Evolutionary conservation across 805 yeast species (phyloP), one percentile per base, ranked within the genome.

Genomic region (Teunomyces tritomae): DNA sequence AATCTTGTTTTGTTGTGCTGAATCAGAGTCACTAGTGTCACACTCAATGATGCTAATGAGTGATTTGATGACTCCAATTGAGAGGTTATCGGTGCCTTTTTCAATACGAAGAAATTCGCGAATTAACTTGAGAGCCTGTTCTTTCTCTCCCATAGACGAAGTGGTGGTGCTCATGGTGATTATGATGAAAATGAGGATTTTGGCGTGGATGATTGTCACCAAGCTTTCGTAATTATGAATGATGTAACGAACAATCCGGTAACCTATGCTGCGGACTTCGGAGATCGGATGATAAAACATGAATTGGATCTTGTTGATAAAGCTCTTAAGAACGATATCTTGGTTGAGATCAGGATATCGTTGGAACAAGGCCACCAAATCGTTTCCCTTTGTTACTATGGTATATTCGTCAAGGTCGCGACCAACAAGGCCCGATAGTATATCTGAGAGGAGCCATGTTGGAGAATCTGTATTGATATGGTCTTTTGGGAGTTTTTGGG

Each of bases 191-290:
- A 80, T 73, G 48, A 89, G 88, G 4, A 88, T 59, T 48, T 83
- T 78, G 29, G 81, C 65, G 10, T 74, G 71, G 7, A 80, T 68
- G 52, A 90, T 67, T 2, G 74, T 64, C n/a, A 68, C 63, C 5
- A 89, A 59, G 2, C 90, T 79, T 5, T 77, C 78, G 10, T 71
- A 59, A 50, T 79, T 79, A 29, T 77, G 76, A 14, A 86, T 70
- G 13, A 87, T 70, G 53, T 85, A 78, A 13, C 97, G 70, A 17
- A 89, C 76, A 1, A 89, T 74, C 43, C 96, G 72, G 62, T 83
- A 89, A 0, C 91, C 96, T 2, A 89, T 77, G 0, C 91, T 86
- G 6, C 84, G 74, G 1, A 88, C 85, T 48, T 81, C 83, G 27
- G 83, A 74, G 41, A 79, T 75, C 5, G 71, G 72, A 55, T 80